Evolutionary conservation across 352 stramenopile genomes (phyloP).

Genomic region (Pythium sp.): DNA sequence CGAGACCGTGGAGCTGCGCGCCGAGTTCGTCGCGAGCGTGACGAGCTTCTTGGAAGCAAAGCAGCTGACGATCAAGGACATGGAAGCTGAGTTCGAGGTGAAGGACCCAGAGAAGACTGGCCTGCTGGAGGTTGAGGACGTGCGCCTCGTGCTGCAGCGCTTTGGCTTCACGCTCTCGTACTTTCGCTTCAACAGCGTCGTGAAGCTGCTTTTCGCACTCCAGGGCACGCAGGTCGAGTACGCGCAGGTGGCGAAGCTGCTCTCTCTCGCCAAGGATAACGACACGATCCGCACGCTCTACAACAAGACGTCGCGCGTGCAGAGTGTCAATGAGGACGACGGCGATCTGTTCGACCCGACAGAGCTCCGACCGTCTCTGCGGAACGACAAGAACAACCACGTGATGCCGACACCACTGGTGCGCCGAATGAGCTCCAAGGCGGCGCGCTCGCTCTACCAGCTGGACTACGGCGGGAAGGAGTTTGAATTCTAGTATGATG

Average conservation of each 20-base stretch:
- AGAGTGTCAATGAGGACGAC: background rate
- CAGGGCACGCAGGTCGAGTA: conserved; percentile 43
- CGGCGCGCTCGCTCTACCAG: conserved; percentile 14
- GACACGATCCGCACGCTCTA: conserved; percentile 6
- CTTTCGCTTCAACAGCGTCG: conserved; percentile 64
- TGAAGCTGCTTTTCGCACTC: conserved; percentile 47
- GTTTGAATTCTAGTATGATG: conserved; percentile 5
- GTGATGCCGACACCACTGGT: background rate
- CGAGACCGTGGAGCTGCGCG: conserved; percentile 51
- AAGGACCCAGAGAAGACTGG: conserved; percentile 27
- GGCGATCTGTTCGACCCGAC: background rate
- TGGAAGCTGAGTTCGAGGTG: conserved; percentile 26
- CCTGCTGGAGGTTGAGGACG: conserved; percentile 38
- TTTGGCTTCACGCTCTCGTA: conserved; percentile 51
- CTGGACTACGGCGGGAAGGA: conserved; percentile 8
- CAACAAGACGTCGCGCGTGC: conserved; percentile 8
- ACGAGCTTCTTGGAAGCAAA: conserved; percentile 23
- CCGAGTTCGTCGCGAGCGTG: conserved; percentile 42
- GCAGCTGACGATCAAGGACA: conserved; percentile 27
- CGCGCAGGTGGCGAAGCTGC: conserved; percentile 37
- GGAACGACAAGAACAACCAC: background rate
- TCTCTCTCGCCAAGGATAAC: conserved; percentile 27
- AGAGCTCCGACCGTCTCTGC: background rate
- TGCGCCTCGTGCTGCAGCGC: conserved; percentile 32
- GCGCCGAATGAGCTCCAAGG: conserved; percentile 10